Evolutionary conservation across 352 stramenopile genomes (phyloP).

Genomic region (Aphanomyces stellatus): DNA sequence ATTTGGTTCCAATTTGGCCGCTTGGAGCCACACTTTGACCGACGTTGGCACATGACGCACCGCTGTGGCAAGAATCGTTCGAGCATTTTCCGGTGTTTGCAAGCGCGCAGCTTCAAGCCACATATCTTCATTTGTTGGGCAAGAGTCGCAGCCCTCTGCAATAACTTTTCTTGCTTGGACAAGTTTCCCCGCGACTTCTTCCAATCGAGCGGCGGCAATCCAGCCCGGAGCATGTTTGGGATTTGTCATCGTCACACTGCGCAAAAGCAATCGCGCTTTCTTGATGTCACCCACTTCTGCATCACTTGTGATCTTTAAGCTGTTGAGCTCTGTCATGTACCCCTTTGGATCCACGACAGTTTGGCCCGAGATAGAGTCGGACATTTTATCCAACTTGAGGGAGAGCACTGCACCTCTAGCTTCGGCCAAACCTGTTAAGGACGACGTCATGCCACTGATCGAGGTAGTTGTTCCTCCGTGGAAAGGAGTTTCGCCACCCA

Average conservation of each 20-base stretch:
- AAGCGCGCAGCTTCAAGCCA: slow-evolving; percentile 97
- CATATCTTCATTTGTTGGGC: slow-evolving; percentile 95
- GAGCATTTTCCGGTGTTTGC: slow-evolving; percentile 93
- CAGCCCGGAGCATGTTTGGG: slow-evolving; percentile 97
- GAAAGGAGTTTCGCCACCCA: slow-evolving; percentile 47
- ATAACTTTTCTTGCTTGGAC: slow-evolving; percentile 97
- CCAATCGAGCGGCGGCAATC: slow-evolving; percentile 97
- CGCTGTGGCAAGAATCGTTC: slow-evolving; percentile 94
- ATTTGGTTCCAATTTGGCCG: slow-evolving; percentile 90
- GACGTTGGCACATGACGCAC: slow-evolving; percentile 89
- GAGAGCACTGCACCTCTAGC: slow-evolving; percentile 91
- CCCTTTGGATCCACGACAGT: slow-evolving; percentile 97
- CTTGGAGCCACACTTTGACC: slow-evolving; percentile 95
- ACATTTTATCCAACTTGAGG: slow-evolving; percentile 96
- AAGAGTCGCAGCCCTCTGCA: slow-evolving; percentile 94
- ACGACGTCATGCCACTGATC: slow-evolving; percentile 44
- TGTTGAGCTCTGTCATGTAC: slow-evolving; percentile 97
- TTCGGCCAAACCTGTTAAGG: slow-evolving; percentile 84
- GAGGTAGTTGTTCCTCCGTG: slow-evolving; percentile 39
- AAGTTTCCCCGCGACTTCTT: slow-evolving; percentile 95
- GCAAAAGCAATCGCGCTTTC: slow-evolving; percentile 94
- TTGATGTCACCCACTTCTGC: slow-evolving; percentile 98
- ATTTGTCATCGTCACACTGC: slow-evolving; percentile 97
- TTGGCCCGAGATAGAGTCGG: slow-evolving; percentile 92
- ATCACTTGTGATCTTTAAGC: slow-evolving; percentile 87